phyloP scores from a whole-genome alignment of 2,329 filamentous ascomycete species.

The Aspergillus arachidicola region DNA sequence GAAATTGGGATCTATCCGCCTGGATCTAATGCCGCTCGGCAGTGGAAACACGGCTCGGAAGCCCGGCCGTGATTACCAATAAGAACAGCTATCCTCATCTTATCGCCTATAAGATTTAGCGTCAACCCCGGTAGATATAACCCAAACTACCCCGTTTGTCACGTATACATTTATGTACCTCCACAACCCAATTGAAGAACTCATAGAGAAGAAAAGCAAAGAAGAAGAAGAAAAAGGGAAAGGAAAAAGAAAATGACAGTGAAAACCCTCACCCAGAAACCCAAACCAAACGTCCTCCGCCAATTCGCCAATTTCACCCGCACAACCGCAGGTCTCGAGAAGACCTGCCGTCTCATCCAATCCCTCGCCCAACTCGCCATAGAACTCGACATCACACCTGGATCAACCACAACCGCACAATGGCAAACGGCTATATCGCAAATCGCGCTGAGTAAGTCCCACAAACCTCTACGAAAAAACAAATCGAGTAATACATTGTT shows the following conservation, averaged over 20 bases:
- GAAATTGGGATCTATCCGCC: too few species aligned
- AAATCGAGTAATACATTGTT: not conserved
- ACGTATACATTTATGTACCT: not conserved
- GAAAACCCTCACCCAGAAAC: not conserved
- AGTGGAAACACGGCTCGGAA: not conserved
- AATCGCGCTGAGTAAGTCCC: constrained; percentile 42
- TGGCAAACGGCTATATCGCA: constrained; percentile 40
- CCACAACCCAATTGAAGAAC: not conserved
- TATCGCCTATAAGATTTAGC: not conserved
- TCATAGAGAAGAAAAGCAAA: not conserved
- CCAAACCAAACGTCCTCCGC: constrained; percentile 1
- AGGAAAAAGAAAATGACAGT: not conserved
- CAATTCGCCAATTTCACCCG: constrained; percentile 34
- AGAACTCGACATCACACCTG: constrained; percentile 18
- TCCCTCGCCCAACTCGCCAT: constrained; percentile 31
- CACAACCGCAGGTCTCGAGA: constrained; percentile 34
- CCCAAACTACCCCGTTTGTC: not conserved
- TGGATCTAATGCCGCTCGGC: not conserved
- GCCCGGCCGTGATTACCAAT: not conserved
- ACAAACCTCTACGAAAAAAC: not conserved
- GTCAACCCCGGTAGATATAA: not conserved
- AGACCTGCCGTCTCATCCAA: constrained; percentile 38
- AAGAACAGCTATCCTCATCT: constrained; percentile 2
- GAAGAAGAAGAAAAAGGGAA: not conserved
- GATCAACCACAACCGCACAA: constrained; percentile 27